Evolutionary conservation across 257 asterid genomes (phyloP), one percentile per base, ranked within the genome.

Genomic region (Fraxinus excelsior): DNA sequence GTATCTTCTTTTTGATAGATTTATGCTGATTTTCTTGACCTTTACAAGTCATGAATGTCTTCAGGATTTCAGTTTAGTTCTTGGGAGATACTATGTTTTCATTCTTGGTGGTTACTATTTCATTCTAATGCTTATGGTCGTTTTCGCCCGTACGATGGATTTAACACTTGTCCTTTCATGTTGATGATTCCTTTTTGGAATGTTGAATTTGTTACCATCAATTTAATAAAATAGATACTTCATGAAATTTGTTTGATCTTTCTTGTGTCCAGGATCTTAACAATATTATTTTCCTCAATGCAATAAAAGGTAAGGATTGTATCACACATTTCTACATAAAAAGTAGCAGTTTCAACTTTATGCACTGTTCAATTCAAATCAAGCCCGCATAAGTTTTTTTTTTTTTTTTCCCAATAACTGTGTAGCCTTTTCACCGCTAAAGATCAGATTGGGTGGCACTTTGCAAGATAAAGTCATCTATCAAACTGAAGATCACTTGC

Each of bases 381-480:
- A 77, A 73, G 79, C 42, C 25, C 62, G 26, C 69, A 74, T 25
- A 84, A 73, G 37, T 49, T 72, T 67, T 74, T 65, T 70, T 25
- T 26, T 25, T 21, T 60, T 60, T n/a, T n/a, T n/a, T n/a, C n/a
- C n/a, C n/a, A 62, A 81, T n/a, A 40, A 81, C 64, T 35, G 62
- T 88, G 87, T 81, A 92, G 98, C 97, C 9, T 90, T 94, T 84
- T 88, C 97, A 14, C 96, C 92, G 12, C 75, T 94, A 85, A 94
- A 89, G 91, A 88, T 94, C 83, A 90, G 98, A 85, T 58, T 94
- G 70, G 98, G 96, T 1, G 97, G 98, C 71, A 90, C 92, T 46
- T 82, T 94, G 86, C 97, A 94, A 86, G 98, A 94, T 83, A 90
- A 83, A 79, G 89, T 92, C 71, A 69, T 85, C 49, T 92, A 92